Conservation (phyloP, 2,329 filamentous ascomycete species). For the Hypoxylon sp. region DNA sequence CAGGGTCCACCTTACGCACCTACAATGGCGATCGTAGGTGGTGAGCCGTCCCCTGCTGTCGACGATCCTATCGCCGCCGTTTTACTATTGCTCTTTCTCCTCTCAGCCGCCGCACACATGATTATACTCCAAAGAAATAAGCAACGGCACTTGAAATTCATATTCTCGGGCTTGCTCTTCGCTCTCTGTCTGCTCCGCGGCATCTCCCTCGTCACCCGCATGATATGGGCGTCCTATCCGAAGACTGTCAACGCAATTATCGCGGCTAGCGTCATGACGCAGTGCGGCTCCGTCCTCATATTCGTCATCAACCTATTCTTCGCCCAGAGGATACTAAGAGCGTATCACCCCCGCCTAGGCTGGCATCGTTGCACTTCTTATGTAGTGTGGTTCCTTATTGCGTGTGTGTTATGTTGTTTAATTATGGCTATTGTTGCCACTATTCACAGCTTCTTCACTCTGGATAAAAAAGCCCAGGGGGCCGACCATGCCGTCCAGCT, state of each 20-base stretch:
- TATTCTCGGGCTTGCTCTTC: constrained; percentile 71
- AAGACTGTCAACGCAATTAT: constrained; percentile 62
- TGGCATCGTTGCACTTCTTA: constrained; percentile 72
- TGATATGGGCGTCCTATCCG: constrained; percentile 66
- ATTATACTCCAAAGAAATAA: constrained; percentile 62
- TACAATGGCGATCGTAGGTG: constrained; percentile 47
- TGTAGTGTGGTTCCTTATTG: constrained; percentile 71
- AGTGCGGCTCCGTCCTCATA: constrained; percentile 80
- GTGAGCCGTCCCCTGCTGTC: constrained; percentile 39
- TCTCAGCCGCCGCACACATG: constrained; percentile 48
- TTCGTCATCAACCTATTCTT: constrained; percentile 86
- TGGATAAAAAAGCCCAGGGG: constrained; percentile 63
- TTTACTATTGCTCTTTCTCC: constrained; percentile 47
- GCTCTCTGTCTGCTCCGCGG: constrained; percentile 71
- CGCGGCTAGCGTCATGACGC: constrained; percentile 78
- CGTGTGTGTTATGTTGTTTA: constrained; percentile 71
- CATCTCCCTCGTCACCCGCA: constrained; percentile 66
- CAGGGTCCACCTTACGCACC: constrained; percentile 45
- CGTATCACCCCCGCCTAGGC: constrained; percentile 78
- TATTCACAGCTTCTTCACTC: constrained; percentile 77
- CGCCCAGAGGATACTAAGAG: constrained; percentile 80
- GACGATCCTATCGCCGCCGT: constrained; percentile 49
- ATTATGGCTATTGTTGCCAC: constrained; percentile 76
- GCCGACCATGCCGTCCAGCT: constrained; percentile 76
- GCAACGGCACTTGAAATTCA: constrained; percentile 69